A percentile compares a stretch with the other conserved stretches of the same genome.
phyloP scores from a whole-genome alignment of 164 flowering plant species.

The Aristolochia fimbriata region DNA sequence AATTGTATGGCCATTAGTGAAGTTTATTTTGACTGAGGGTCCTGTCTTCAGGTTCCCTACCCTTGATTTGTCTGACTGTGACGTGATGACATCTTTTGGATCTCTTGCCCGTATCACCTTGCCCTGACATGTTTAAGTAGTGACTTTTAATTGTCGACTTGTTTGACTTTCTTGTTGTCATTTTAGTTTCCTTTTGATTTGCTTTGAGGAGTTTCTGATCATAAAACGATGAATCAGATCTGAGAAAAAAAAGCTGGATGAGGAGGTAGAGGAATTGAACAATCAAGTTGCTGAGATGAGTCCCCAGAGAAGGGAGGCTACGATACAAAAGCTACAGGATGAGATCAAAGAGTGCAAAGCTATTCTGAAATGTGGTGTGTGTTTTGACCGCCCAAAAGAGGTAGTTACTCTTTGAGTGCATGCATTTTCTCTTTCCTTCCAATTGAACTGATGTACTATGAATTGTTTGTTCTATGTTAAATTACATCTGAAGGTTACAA shows the following conservation, averaged over 20 bases:
- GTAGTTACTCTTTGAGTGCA: constrained; percentile 19
- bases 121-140: no score
- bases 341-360: constrained; percentile 85
- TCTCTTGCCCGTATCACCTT: no score
- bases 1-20: not conserved
- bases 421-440: not conserved
- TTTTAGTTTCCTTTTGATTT: not conserved
- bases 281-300: constrained; percentile 44
- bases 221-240: constrained; percentile 24
- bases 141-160: no score
- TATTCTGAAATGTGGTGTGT: constrained; percentile 84
- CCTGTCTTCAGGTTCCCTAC: not conserved
- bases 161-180: not conserved
- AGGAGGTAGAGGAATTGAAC: constrained; percentile 60
- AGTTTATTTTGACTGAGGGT: not conserved
- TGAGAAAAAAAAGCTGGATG: constrained; percentile 58
- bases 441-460: not conserved
- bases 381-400: constrained; percentile 93
- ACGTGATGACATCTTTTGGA: not conserved
- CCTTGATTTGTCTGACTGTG: not conserved
- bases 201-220: not conserved
- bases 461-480: not conserved
- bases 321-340: constrained; percentile 71
- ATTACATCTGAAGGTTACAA: not conserved
- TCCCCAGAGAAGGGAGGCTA: constrained; percentile 70